phyloP scores from a whole-genome alignment of 2,329 filamentous ascomycete species.

The Penicillium sp. region DNA sequence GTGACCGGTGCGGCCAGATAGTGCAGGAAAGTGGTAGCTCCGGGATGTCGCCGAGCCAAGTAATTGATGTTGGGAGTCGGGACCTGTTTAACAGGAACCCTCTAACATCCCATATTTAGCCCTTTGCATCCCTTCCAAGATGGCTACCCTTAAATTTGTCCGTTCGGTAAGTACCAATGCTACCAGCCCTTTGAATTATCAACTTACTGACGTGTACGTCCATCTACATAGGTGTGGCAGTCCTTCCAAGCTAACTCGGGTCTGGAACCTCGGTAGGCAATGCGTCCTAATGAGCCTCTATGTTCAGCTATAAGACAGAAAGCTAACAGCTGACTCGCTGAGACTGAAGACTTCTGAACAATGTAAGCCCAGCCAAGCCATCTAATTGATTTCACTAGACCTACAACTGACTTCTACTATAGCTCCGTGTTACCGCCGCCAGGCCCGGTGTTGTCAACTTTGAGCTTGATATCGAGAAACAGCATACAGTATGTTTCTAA shows the following conservation, averaged over 20 bases:
- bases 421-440: slow-evolving; percentile 61
- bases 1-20: slow-evolving; percentile 28
- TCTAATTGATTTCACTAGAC: not conserved
- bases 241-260: slow-evolving; percentile 84
- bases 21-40: slow-evolving; percentile 32
- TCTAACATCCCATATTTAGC: not conserved
- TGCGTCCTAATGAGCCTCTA: not conserved
- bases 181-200: not conserved
- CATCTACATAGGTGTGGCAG: slow-evolving; percentile 66
- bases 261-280: slow-evolving; percentile 73
- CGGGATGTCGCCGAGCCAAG: slow-evolving; percentile 12
- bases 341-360: slow-evolving; percentile 34
- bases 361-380: slow-evolving; percentile 35
- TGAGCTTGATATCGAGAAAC: slow-evolving; percentile 60
- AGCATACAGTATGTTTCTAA: slow-evolving; percentile 55
- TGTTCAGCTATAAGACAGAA: not conserved
- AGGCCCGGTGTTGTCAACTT: slow-evolving; percentile 61
- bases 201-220: slow-evolving; percentile 18
- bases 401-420: slow-evolving; percentile 7
- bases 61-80: not conserved
- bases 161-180: slow-evolving; percentile 51
- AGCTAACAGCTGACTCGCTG: slow-evolving; percentile 4
- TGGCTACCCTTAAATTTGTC: slow-evolving; percentile 61
- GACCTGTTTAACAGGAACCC: not conserved
- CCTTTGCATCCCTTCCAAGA: slow-evolving; percentile 23